phyloP scores from a whole-genome alignment of 2,329 filamentous ascomycete genomes.

The Sclerotinia minor region DNA sequence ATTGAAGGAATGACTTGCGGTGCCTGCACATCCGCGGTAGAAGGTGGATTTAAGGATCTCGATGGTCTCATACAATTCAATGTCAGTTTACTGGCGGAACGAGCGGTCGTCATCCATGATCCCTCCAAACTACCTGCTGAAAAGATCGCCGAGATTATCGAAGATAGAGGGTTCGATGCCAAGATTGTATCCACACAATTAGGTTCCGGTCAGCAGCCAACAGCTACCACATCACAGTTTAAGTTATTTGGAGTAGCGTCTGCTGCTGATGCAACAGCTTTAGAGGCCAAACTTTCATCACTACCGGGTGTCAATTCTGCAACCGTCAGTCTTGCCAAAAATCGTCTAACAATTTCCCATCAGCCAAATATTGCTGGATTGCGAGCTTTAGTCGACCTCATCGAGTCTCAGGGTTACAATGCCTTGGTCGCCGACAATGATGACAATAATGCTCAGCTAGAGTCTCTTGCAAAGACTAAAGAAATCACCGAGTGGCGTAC shows the following conservation, averaged over 20 bases:
- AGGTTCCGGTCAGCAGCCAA: conserved; percentile 54
- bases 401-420: conserved; percentile 84
- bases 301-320: conserved; percentile 74
- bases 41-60: conserved; percentile 74
- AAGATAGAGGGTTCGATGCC: conserved; percentile 87
- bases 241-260: conserved; percentile 81
- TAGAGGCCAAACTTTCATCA: conserved; percentile 67
- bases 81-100: conserved; percentile 89
- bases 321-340: conserved; percentile 70
- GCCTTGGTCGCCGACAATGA: conserved; percentile 87
- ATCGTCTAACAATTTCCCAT: conserved; percentile 72
- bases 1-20: conserved; percentile 98
- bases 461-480: conserved; percentile 92
- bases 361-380: conserved; percentile 72
- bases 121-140: conserved; percentile 67
- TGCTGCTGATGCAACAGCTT: conserved; percentile 65
- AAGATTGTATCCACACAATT: conserved; percentile 74
- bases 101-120: conserved; percentile 85
- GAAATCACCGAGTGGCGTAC: conserved; percentile 92
- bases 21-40: conserved; percentile 89
- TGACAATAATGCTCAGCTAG: conserved; percentile 94
- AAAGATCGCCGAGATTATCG: conserved; percentile 78
- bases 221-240: conserved; percentile 67
- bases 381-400: conserved; percentile 74
- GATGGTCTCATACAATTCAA: conserved; percentile 86